A percentile compares a stretch with the other conserved stretches of the same genome.
These are phyloP conservation scores for Gnomoniopsis sp. DNA, from an alignment of 2,329 filamentous ascomycete genomes.

Conservation along the genomic window DNA sequence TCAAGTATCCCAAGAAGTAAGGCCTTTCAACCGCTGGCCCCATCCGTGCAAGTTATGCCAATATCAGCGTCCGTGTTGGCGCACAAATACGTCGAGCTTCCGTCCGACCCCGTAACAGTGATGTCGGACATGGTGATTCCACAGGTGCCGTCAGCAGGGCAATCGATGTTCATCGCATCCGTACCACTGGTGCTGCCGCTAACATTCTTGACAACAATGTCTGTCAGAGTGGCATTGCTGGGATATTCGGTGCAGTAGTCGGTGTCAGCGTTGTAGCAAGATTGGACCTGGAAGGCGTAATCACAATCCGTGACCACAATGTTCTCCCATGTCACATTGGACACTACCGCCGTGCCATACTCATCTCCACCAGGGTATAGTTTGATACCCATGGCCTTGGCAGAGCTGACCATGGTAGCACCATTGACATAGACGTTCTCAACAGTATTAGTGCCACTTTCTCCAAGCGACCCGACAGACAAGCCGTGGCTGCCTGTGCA, in stretches of 20 bases:
- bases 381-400: constrained; percentile 9
- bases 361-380: constrained; percentile 40
- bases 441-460: constrained; percentile 35
- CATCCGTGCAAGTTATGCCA: constrained; percentile 10
- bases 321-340: constrained; percentile 38
- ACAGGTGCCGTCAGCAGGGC: constrained; percentile 34
- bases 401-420: constrained; percentile 25
- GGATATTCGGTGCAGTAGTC: constrained; percentile 33
- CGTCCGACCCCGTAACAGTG: constrained; percentile 31
- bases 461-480: constrained; percentile 43
- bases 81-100: constrained; percentile 12
- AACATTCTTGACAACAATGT: constrained; percentile 34
- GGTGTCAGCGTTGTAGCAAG: constrained; percentile 36
- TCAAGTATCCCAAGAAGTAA: too few relatives aligned
- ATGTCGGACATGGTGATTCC: constrained; percentile 31
- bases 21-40: constrained; percentile 4
- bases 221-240: constrained; percentile 31
- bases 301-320: constrained; percentile 35
- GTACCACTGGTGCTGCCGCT: constrained; percentile 34
- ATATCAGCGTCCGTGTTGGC: constrained; percentile 12
- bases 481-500: constrained; percentile 45
- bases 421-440: constrained; percentile 38
- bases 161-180: constrained; percentile 36
- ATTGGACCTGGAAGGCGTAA: constrained; percentile 44
- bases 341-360: constrained; percentile 35